Conservation (phyloP, 2,329 filamentous ascomycete genomes). For the Blumeriella jaapii region DNA sequence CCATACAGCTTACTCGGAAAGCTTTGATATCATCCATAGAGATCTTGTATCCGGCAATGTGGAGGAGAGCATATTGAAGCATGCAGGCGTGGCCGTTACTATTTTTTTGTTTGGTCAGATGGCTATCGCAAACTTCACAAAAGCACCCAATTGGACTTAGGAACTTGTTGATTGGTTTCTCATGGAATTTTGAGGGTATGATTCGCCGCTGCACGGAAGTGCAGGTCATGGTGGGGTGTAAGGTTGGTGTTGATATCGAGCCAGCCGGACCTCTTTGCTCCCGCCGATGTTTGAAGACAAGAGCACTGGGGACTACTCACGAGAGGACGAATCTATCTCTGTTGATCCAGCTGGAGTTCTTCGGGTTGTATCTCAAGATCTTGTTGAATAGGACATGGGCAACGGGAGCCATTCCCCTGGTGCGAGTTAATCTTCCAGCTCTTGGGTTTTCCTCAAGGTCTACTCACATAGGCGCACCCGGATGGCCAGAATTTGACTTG, state of each 20-base stretch:
- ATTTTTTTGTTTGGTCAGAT: conserved; percentile 5
- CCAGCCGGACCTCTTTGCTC: neutral
- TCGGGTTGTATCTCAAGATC: conserved; percentile 99
- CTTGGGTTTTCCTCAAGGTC: neutral
- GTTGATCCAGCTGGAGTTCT: conserved; percentile 96
- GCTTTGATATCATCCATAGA: conserved; percentile 85
- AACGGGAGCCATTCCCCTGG: conserved; percentile 75
- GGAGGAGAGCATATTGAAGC: conserved; percentile 97
- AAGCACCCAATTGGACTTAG: no score
- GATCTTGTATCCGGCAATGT: conserved; percentile 85
- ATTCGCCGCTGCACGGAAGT: no score
- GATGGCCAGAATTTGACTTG: conserved; percentile 94
- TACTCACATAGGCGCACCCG: conserved; percentile 88
- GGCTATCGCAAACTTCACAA: neutral
- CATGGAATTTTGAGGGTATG: neutral
- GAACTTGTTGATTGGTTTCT: no score
- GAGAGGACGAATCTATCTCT: conserved; percentile 98
- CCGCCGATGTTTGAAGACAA: no score
- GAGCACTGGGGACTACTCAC: conserved; percentile 47
- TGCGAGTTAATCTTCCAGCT: conserved; percentile 25
- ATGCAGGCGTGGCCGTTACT: conserved; percentile 99
- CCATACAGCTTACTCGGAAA: conserved; percentile 85
- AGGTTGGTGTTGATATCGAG: no score
- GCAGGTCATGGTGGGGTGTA: no score
- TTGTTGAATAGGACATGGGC: conserved; percentile 98